These are phyloP conservation scores for Lagenidium sp. DNA, from an alignment of 352 stramenopile genomes.

Conservation along the genomic window DNA sequence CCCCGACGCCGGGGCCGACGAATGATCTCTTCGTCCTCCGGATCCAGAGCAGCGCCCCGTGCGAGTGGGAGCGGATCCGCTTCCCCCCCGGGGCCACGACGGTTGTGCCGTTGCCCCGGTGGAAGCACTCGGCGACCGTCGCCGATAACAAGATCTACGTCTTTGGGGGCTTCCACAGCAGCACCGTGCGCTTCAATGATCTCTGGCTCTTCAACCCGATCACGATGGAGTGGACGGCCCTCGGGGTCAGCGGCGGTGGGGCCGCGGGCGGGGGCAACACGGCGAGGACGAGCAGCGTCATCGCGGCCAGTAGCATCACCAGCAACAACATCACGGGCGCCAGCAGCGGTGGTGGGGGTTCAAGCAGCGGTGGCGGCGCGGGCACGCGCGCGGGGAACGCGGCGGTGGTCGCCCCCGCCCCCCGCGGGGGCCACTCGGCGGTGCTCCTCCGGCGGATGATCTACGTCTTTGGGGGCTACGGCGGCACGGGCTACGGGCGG, in stretches of 20 bases:
- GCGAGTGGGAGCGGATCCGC: slow-evolving; percentile 63
- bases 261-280: slow-evolving; percentile 28
- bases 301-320: neutral
- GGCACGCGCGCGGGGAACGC: slow-evolving; percentile 1
- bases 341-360: no score
- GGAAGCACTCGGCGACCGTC: slow-evolving; percentile 88
- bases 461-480: slow-evolving; percentile 95
- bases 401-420: slow-evolving; percentile 48
- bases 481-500: slow-evolving; percentile 85
- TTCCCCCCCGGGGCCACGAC: slow-evolving; percentile 24
- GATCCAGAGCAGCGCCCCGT: slow-evolving; percentile 52
- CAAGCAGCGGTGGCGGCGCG: neutral
- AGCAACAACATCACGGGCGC: no score
- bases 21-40: slow-evolving; percentile 93
- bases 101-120: slow-evolving; percentile 41
- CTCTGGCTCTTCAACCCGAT: slow-evolving; percentile 95
- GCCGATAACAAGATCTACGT: slow-evolving; percentile 88
- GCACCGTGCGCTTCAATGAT: slow-evolving; percentile 89
- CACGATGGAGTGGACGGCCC: slow-evolving; percentile 88
- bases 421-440: slow-evolving; percentile 86
- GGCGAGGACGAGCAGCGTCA: slow-evolving; percentile 26
- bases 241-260: neutral
- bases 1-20: slow-evolving; percentile 86
- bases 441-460: slow-evolving; percentile 76
- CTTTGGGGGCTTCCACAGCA: slow-evolving; percentile 93